Percentiles rank a stretch among this genome's conserved stretches.
phyloP scores from a whole-genome alignment of 352 stramenopile genomes.

The Thalassiosira ordinaria region DNA sequence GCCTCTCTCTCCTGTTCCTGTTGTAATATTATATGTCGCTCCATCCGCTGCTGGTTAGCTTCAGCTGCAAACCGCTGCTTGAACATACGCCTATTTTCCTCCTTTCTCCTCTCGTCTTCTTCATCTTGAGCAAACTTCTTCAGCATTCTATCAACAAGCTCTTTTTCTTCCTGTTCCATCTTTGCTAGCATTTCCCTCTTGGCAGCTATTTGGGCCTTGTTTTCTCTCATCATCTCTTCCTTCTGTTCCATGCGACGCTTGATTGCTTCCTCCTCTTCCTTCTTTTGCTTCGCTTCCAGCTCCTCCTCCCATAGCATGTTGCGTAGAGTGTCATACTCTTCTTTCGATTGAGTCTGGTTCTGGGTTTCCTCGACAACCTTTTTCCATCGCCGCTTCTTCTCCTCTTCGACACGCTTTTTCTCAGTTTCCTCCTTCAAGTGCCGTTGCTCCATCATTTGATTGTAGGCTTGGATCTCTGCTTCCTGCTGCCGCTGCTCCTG shows the following conservation, averaged over 20 bases:
- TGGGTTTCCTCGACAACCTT: slow-evolving; percentile 89
- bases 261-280: slow-evolving; percentile 66
- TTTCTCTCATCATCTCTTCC: slow-evolving; percentile 67
- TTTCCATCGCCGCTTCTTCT: slow-evolving; percentile 86
- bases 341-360: slow-evolving; percentile 86
- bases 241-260: slow-evolving; percentile 61
- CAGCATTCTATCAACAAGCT: slow-evolving; percentile 89
- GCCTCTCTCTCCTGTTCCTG: slow-evolving; percentile 87
- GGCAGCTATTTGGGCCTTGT: slow-evolving; percentile 60
- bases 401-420: slow-evolving; percentile 55
- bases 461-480: slow-evolving; percentile 66
- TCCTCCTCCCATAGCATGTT: slow-evolving; percentile 93
- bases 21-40: slow-evolving; percentile 87
- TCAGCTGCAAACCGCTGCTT: slow-evolving; percentile 64
- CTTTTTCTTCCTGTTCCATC: slow-evolving; percentile 83
- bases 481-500: slow-evolving; percentile 83
- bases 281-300: slow-evolving; percentile 71
- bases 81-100: slow-evolving; percentile 38
- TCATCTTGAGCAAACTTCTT: slow-evolving; percentile 86
- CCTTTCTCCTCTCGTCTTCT: slow-evolving; percentile 56
- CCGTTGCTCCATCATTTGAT: slow-evolving; percentile 62
- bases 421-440: slow-evolving; percentile 55
- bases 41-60: slow-evolving; percentile 57
- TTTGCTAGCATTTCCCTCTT: slow-evolving; percentile 74
- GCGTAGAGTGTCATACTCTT: slow-evolving; percentile 89